Base-by-base conservation (phyloP, 2,329 filamentous ascomycete species). In the Ampelomyces quisqualis region DNA sequence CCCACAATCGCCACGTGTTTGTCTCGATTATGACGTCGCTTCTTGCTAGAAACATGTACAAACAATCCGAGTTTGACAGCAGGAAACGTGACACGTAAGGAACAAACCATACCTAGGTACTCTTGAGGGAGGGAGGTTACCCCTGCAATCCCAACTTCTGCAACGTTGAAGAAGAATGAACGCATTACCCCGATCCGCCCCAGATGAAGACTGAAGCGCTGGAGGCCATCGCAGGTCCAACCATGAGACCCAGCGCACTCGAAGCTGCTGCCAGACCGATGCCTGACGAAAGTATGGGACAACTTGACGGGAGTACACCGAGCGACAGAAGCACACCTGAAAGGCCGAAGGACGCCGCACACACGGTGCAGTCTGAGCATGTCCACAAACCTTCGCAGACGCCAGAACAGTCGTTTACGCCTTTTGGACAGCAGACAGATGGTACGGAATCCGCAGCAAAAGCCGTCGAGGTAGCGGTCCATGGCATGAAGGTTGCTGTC, bases 401-500 rank as follows among this genome's bases (percentile, higher is more conserved):
- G 15, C 18, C 40, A 10, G 24, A 19, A 11, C 27, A 27, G 5
- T 27, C 40, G 4, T 24, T 32, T 2, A 19, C 32, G 5, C 29
- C 43, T 10, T 41, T 50, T n/a, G 40, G 40, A 5, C 28, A 52
- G 34, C 34, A 28, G 5, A 48, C 38, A 14, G 20, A 53, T 11
- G 43, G 42, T 7, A 52, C 48, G 2, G 27, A 39, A n/a, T 52
- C 56, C 7, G 43, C 51, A 24, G 38, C 38, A 13, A 46, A 51
- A 33, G 35, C 54, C 2, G 46, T 53, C n/a, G 50, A 54, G 26
- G 46, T 49, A 0, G 47, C 56, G 2, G 47, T 49, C 0, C 33
- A 55, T 13, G 46, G 51, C 9, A 46, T 61, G 17, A 58, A 57
- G 24, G 34, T 45, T 14, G 55, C 33, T 2, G 48, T 62, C 6